Evolutionary conservation across 768 basidiomycete species (phyloP), one percentile per base, ranked within the genome.

Genomic region (Termitomyces eurrhizus): DNA sequence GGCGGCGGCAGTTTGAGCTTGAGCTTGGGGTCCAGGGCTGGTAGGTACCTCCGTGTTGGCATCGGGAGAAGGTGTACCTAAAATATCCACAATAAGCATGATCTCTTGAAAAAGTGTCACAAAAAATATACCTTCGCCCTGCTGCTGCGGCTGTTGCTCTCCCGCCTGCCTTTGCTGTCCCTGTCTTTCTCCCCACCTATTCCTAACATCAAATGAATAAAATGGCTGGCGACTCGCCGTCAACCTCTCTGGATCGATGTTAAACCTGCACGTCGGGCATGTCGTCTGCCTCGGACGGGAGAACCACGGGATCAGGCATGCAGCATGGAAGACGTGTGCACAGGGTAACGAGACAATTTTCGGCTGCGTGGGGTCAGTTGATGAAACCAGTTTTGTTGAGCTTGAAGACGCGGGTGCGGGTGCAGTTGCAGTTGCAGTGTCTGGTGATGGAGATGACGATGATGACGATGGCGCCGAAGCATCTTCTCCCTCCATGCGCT

Each of bases 271-370:
- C 0, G 89, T 89, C 0, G 91, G 91, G 65, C 91, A 93, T 1
- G 91, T 92, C 21, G 91, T 92, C 64, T 89, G 88, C 46, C 78
- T 80, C 12, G 90, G 88, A 59, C 88, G 78, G 3, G 90, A 84
- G 71, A 93, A 93, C 91, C 91, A 93, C 1, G 91, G 91, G 11
- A 89, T 69, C 39, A 93, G 81, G 72, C 91, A 93, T 0, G 84
- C 78, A 1, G 88, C 82, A 65, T 93, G 91, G 75, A 92, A 93
- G 55, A 90, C 84, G 70, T 93, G 91, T 8, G 89, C 83, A 67
- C 91, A 93, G 4, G 91, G 91, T 9, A 93, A 80, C 3, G 84
- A 75, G 39, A 92, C 84, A 52, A 92, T 81, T 66, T 76, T 81
- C 29, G 72, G 75, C 7, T 72, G 67, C 29, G 61, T 54, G 16